phyloP scores from a whole-genome alignment of 164 flowering plant species.

The Vitis vinifera region DNA sequence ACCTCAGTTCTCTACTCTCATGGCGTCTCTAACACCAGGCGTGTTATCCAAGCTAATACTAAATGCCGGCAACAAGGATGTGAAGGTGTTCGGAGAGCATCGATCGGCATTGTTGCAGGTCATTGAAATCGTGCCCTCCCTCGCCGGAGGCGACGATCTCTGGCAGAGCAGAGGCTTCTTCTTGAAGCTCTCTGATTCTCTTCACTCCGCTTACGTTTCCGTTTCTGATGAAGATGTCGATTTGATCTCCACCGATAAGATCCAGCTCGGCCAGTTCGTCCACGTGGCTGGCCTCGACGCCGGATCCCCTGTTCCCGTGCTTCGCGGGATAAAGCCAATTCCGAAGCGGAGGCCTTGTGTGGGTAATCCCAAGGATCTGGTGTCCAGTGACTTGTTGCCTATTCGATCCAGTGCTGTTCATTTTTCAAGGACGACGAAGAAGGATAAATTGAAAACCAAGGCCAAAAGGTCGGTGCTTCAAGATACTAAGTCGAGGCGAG shows the following conservation, averaged over 20 bases:
- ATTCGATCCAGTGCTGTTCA: background rate
- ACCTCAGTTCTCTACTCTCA: constrained; percentile 5
- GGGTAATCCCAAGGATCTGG: constrained; percentile 55
- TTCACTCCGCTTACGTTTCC: constrained; percentile 59
- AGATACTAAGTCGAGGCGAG: constrained; percentile 19
- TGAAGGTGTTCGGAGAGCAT: constrained; percentile 57
- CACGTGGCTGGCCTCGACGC: constrained; percentile 48
- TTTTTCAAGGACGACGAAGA: background rate
- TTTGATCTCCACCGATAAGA: constrained; percentile 49
- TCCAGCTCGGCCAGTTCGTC: constrained; percentile 64
- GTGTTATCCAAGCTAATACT: constrained; percentile 50
- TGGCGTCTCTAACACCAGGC: constrained; percentile 69
- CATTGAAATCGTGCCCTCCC: constrained; percentile 48
- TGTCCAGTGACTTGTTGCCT: constrained; percentile 34
- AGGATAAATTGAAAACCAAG: constrained; percentile 2
- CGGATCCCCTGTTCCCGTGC: constrained; percentile 53
- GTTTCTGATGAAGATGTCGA: constrained; percentile 48
- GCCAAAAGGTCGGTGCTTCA: constrained; percentile 7
- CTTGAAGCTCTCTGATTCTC: constrained; percentile 65
- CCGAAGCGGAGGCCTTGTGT: constrained; percentile 50
- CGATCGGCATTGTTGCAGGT: constrained; percentile 58
- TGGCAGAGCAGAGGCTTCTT: constrained; percentile 50
- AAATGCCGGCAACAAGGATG: constrained; percentile 35
- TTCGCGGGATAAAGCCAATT: constrained; percentile 51
- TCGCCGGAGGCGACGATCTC: constrained; percentile 28